Evolutionary conservation across 2,329 filamentous ascomycete species (phyloP), one percentile per base, ranked within the genome.

Genomic region (Lachnellula suecica): DNA sequence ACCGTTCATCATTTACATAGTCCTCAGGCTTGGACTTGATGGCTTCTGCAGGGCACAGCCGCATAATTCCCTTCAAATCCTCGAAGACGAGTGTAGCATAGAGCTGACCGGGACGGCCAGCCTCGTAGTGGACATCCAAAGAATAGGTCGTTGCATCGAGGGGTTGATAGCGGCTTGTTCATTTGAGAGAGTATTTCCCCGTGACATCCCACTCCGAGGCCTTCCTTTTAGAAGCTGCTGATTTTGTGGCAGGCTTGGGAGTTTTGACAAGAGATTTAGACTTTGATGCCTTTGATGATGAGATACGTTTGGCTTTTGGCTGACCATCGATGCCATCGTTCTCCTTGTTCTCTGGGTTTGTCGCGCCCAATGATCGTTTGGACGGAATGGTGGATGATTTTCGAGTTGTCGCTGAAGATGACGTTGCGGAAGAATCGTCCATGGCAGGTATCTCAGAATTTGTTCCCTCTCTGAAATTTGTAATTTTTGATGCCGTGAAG

Each of bases 21-120:
- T 8, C 31, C 15, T 35, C 15, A 17, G 17, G 31, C 31, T 8
- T 35, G 31, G 15, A 35, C 31, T 35, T n/a, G n/a, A n/a, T n/a
- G n/a, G n/a, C n/a, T n/a, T n/a, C n/a, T n/a, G n/a, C n/a, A 8
- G 49, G 49, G 31, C 41, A 31, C 15, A 53, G 35, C 29, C 49
- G 46, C 42, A 56, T 56, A 19, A 49, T 46, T 9, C 45, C 45
- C 37, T 49, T 29, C 13, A 50, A 43, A 19, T 44, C 25, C 24
- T 43, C 46, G 40, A 52, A 51, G 11, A 19, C 19, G 25, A 54
- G 51, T 17, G 31, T 40, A 23, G 48, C 52, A 29, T 29, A 53
- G 6, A 49, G 29, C 17, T 53, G 51, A 20, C 34, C n/a, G 7
- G n/a, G 13, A 25, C 40, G 24, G 2, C 29, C 40, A 20, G 8